A percentile compares a stretch with the other conserved stretches of the same genome.
These are phyloP conservation scores for Apiotrichum montevideense DNA, from an alignment of 1,284 basidiomycete species.

Conservation along the genomic window DNA sequence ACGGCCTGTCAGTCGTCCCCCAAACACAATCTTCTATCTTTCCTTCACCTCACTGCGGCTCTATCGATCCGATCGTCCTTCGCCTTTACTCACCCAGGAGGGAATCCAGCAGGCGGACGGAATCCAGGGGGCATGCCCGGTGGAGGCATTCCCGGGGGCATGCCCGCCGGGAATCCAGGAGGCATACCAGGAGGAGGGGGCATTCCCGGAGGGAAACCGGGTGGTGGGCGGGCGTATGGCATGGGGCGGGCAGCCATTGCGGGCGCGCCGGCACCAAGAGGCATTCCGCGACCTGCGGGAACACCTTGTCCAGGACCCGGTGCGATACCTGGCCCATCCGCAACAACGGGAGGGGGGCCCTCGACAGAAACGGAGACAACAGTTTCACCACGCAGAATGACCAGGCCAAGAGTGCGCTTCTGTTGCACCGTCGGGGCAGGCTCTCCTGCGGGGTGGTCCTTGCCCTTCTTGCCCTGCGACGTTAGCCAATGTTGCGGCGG, in stretches of 20 bases:
- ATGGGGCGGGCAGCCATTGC: constrained; percentile 73
- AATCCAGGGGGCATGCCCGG: constrained; percentile 63
- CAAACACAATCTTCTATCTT: no score
- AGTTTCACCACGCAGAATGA: constrained; percentile 93
- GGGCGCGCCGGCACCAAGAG: constrained; percentile 68
- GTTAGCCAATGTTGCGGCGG: background rate
- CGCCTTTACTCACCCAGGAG: constrained; percentile 62
- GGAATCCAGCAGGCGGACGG: constrained; percentile 60
- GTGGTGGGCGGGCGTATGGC: constrained; percentile 59
- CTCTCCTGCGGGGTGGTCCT: constrained; percentile 41
- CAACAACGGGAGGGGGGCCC: constrained; percentile 92
- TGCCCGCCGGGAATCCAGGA: constrained; percentile 34
- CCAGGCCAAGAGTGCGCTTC: constrained; percentile 90
- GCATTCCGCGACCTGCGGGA: constrained; percentile 95
- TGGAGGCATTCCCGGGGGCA: constrained; percentile 19
- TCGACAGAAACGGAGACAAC: constrained; percentile 94
- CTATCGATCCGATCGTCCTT: no score
- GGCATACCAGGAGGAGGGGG: constrained; percentile 48
- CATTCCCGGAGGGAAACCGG: constrained; percentile 63
- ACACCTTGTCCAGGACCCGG: constrained; percentile 88
- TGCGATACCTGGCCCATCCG: constrained; percentile 57
- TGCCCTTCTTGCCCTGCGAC: constrained; percentile 44
- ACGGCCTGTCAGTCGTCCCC: no score
- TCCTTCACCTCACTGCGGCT: no score
- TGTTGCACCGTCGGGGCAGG: constrained; percentile 83